Percentiles rank a stretch among this genome's conserved stretches.
These are phyloP conservation scores for Lactarius pseudohatsudake DNA, from an alignment of 768 basidiomycete genomes.

Conservation along the genomic window DNA sequence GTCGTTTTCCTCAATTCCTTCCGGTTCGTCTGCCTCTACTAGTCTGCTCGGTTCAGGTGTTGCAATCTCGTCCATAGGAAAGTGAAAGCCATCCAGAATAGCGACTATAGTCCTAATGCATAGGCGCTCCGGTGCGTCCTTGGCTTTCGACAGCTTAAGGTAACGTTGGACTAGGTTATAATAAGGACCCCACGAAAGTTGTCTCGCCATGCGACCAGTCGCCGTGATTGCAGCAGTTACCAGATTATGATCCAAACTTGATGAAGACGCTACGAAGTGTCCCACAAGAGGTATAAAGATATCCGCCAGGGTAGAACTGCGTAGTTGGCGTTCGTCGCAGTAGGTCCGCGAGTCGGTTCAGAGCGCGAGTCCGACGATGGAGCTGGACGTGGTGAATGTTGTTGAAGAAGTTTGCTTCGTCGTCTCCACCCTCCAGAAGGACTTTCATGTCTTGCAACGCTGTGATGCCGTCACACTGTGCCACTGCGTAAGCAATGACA, in stretches of 20 bases:
- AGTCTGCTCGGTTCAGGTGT: constrained; percentile 32
- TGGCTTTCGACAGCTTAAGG: constrained; percentile 63
- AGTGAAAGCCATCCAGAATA: constrained; percentile 88
- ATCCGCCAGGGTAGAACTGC: constrained; percentile 70
- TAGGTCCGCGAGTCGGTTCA: constrained; percentile 82
- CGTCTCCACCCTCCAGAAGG: constrained; percentile 82
- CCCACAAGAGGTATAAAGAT: constrained; percentile 86
- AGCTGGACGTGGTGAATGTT: constrained; percentile 93
- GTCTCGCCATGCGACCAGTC: constrained; percentile 73
- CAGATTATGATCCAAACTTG: constrained; percentile 76
- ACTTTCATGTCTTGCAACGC: constrained; percentile 76
- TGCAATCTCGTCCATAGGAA: constrained; percentile 69
- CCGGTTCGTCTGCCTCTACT: constrained; percentile 34
- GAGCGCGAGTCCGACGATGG: constrained; percentile 83
- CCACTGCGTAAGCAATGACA: constrained; percentile 75
- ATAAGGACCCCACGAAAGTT: constrained; percentile 84
- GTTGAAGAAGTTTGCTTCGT: constrained; percentile 95
- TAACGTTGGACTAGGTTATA: constrained; percentile 78
- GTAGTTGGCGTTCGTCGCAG: constrained; percentile 61
- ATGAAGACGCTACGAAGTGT: constrained; percentile 68
- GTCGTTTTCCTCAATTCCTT: constrained; percentile 33
- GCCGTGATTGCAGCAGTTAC: constrained; percentile 86
- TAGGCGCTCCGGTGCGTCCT: constrained; percentile 71
- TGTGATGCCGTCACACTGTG: constrained; percentile 56
- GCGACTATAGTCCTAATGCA: constrained; percentile 84